phyloP scores from a whole-genome alignment of 129 eudicot genomes.

The Artemisia annua region DNA sequence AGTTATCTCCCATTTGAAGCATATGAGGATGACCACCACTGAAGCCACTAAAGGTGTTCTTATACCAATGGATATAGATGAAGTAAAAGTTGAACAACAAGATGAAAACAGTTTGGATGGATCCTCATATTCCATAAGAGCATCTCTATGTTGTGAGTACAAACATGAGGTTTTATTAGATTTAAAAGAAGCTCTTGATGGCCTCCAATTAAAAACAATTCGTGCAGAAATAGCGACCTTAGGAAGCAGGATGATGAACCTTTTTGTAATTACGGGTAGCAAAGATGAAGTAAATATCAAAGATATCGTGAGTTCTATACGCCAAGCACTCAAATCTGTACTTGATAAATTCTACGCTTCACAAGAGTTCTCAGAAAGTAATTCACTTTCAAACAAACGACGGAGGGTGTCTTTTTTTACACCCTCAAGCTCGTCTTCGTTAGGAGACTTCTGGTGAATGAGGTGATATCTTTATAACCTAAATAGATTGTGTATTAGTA shows the following conservation, averaged over 20 bases:
- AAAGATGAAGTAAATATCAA: conserved; percentile 44
- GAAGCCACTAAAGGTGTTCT: conserved; percentile 69
- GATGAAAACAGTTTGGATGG: conserved; percentile 31
- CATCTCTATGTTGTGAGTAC: conserved; percentile 73
- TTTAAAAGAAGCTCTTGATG: conserved; percentile 57
- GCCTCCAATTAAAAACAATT: conserved; percentile 55
- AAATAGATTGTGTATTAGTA: conserved; percentile 13
- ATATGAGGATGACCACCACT: conserved; percentile 41
- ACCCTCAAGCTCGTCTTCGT: conserved; percentile 52
- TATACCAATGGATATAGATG: conserved; percentile 71
- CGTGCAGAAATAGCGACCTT: conserved; percentile 75
- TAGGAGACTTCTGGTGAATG: conserved; percentile 60
- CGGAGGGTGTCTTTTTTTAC: conserved; percentile 62
- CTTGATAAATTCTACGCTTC: conserved; percentile 82
- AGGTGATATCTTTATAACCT: conserved; percentile 20
- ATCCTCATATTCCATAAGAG: conserved; percentile 45
- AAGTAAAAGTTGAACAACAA: conserved; percentile 72
- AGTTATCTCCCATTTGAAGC: conserved; percentile 57
- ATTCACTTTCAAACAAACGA: conserved; percentile 55
- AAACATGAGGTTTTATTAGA: conserved; percentile 70
- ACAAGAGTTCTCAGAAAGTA: conserved; percentile 55
- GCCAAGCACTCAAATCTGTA: conserved; percentile 62
- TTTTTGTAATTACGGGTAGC: conserved; percentile 52
- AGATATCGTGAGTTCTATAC: conserved; percentile 47
- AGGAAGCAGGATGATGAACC: conserved; percentile 68